These are phyloP conservation scores for Chenopodium album DNA, from an alignment of 148 eudicot genomes.

Conservation along the genomic window DNA sequence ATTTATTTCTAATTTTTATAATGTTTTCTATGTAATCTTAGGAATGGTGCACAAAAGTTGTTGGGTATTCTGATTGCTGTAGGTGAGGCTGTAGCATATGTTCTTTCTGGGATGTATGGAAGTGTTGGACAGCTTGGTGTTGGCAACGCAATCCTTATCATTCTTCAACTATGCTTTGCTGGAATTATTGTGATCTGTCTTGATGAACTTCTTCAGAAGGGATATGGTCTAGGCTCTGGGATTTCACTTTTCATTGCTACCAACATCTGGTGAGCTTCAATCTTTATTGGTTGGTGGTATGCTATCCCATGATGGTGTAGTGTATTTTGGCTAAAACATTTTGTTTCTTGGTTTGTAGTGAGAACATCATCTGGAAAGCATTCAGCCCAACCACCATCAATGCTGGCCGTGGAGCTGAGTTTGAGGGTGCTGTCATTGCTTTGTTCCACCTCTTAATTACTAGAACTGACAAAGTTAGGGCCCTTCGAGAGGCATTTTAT, in stretches of 20 bases:
- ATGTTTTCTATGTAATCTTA: constrained; percentile 9
- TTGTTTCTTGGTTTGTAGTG: constrained; percentile 43
- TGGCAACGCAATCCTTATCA: constrained; percentile 75
- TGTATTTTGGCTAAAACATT: neutral
- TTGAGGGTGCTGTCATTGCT: constrained; percentile 89
- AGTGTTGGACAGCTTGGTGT: constrained; percentile 82
- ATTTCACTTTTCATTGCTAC: constrained; percentile 85
- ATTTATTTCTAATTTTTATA: constrained; percentile 4
- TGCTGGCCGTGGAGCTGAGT: constrained; percentile 85
- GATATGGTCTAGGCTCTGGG: constrained; percentile 90
- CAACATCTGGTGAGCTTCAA: constrained; percentile 62
- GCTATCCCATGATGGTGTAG: neutral
- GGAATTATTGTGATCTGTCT: constrained; percentile 82
- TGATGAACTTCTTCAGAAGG: constrained; percentile 89
- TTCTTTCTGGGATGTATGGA: constrained; percentile 87
- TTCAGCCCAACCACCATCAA: constrained; percentile 86
- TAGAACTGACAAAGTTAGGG: constrained; percentile 79
- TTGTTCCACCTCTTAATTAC: constrained; percentile 81
- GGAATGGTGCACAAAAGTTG: constrained; percentile 86
- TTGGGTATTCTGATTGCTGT: constrained; percentile 80
- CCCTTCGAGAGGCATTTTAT: constrained; percentile 85
- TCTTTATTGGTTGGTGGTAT: neutral
- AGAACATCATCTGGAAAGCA: constrained; percentile 86
- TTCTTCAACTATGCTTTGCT: constrained; percentile 82
- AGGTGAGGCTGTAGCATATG: constrained; percentile 92